Evolutionary conservation across 2,329 filamentous ascomycete genomes (phyloP).

Genomic region (Blumeria graminis): DNA sequence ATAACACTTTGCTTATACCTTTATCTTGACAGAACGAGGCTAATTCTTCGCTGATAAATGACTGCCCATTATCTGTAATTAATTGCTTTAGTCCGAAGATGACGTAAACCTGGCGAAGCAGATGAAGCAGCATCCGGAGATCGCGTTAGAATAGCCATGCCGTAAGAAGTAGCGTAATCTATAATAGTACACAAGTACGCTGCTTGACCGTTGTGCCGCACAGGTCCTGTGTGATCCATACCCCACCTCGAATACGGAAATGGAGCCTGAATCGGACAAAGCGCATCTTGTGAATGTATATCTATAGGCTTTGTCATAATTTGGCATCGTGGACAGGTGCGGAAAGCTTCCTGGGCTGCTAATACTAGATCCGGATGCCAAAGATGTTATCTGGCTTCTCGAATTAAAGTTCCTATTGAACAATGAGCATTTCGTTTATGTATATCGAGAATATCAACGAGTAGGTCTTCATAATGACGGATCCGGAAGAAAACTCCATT

Average conservation of each 20-base stretch:
- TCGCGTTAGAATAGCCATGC: neutral
- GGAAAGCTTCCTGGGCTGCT: neutral
- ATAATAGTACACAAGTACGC: neutral
- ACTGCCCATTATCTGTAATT: neutral
- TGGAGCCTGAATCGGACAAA: neutral
- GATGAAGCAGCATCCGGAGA: neutral
- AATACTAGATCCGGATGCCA: neutral
- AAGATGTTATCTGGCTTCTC: too few species aligned
- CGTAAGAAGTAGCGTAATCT: neutral
- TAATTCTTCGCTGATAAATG: too few species aligned
- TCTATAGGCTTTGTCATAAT: neutral
- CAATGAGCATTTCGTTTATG: neutral
- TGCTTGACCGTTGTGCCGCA: neutral
- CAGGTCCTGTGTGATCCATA: neutral
- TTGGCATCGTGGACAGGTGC: neutral
- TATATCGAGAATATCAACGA: neutral
- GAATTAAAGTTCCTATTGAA: neutral
- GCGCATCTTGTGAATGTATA: neutral
- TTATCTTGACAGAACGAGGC: constrained; percentile 1
- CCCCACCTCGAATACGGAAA: neutral
- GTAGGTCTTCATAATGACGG: neutral
- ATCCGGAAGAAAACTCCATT: neutral
- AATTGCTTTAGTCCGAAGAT: neutral
- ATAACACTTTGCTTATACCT: neutral
- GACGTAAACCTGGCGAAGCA: neutral